These are phyloP conservation scores for Puccinia coronata DNA, from an alignment of 1,284 basidiomycete genomes.

Conservation along the genomic window DNA sequence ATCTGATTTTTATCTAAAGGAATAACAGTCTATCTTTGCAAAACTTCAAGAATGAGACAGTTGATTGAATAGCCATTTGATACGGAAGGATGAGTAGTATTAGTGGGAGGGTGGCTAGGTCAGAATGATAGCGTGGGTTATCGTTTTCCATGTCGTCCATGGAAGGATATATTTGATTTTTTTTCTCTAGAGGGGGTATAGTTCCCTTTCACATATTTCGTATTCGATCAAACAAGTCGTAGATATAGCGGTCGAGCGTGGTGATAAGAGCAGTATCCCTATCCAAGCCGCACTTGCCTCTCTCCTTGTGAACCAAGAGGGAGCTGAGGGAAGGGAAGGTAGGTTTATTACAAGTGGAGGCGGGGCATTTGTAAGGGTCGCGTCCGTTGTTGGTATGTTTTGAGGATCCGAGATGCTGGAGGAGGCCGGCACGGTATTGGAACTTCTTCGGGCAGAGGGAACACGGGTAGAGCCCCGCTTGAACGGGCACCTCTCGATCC, in stretches of 20 bases:
- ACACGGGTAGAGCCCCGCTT: background rate
- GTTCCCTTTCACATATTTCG: background rate
- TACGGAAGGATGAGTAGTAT: too few relatives aligned
- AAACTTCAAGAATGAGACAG: too few relatives aligned
- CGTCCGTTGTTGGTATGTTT: slow-evolving; percentile 22
- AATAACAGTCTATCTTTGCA: too few relatives aligned
- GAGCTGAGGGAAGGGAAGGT: slow-evolving; percentile 27
- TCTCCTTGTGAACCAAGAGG: slow-evolving; percentile 16
- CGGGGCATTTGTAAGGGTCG: slow-evolving; percentile 15
- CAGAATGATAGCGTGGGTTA: too few relatives aligned
- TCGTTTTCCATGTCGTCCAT: too few relatives aligned
- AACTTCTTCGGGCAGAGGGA: slow-evolving; percentile 9
- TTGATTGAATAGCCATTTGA: too few relatives aligned
- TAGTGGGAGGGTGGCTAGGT: too few relatives aligned
- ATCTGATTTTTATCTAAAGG: too few relatives aligned
- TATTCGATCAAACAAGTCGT: background rate
- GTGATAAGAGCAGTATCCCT: background rate
- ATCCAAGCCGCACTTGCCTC: slow-evolving; percentile 22
- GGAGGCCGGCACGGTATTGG: background rate
- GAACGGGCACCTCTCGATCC: background rate
- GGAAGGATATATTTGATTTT: too few relatives aligned
- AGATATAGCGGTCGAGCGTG: background rate
- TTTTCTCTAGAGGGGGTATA: background rate
- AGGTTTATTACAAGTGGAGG: background rate
- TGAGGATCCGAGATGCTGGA: background rate